Conservation (phyloP, 306 rosid species). For the Vigna nakashimae region DNA sequence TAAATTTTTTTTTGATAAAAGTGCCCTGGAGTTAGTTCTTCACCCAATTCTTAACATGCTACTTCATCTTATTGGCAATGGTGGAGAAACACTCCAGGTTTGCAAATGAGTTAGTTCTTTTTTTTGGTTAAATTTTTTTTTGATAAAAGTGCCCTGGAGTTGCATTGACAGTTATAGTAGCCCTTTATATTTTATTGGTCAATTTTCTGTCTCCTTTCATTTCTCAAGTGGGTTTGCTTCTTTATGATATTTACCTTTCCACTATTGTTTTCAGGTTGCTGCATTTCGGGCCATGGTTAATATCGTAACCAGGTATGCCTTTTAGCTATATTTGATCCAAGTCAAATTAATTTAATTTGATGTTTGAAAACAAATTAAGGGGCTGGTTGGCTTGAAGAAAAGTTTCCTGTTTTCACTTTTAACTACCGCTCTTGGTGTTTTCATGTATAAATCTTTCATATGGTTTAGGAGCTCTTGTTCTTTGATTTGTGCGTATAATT, state of each 20-base stretch:
- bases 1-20: not conserved
- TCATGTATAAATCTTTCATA: not conserved
- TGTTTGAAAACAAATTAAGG: constrained; percentile 9
- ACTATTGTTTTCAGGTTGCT: constrained; percentile 77
- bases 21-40: too few species aligned
- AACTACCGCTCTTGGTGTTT: not conserved
- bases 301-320: constrained; percentile 86
- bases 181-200: constrained; percentile 31
- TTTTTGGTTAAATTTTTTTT: not conserved
- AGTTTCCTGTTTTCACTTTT: not conserved
- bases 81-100: constrained; percentile 99
- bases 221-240: constrained; percentile 34
- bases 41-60: constrained; percentile 98
- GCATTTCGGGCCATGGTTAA: constrained; percentile 99
- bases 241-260: constrained; percentile 38
- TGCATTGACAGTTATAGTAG: constrained; percentile 27
- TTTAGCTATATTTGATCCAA: constrained; percentile 40
- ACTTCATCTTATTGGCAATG: constrained; percentile 99
- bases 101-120: constrained; percentile 35
- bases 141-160: not conserved
- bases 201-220: constrained; percentile 7
- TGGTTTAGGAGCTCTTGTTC: not conserved
- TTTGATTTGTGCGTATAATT: constrained; percentile 1
- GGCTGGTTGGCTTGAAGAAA: constrained; percentile 3
- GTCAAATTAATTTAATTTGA: constrained; percentile 37